Percentiles rank a stretch among this genome's conserved stretches.
phyloP scores from a whole-genome alignment of 305 asterid genomes.

The Solanum hybrid region DNA sequence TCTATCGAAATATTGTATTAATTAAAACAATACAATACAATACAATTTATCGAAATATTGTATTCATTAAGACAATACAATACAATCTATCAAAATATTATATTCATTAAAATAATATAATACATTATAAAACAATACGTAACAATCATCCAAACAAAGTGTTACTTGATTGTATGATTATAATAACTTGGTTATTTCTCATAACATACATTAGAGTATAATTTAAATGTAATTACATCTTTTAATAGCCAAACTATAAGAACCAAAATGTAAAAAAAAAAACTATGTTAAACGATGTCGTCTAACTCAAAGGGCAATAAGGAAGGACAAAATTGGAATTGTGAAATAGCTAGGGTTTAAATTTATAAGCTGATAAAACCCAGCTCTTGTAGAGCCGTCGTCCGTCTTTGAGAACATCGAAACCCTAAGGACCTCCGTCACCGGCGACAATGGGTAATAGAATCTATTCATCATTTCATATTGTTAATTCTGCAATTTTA shows the following conservation, averaged over 20 bases:
- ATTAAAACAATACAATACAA: too few species aligned
- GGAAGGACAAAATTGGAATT: neutral
- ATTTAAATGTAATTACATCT: neutral
- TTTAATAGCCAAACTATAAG: neutral
- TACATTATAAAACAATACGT: neutral
- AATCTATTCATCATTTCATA: neutral
- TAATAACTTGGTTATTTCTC: neutral
- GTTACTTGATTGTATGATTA: neutral
- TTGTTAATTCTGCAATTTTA: neutral
- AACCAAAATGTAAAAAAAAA: neutral
- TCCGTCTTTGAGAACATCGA: neutral
- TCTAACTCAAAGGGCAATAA: neutral
- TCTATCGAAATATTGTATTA: too few species aligned
- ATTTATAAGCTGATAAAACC: neutral
- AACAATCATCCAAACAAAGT: neutral
- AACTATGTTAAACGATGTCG: neutral
- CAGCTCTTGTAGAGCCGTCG: neutral
- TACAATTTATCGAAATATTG: too few species aligned
- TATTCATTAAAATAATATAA: too few species aligned
- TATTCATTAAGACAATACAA: too few species aligned
- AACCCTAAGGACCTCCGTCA: slow-evolving; percentile 14
- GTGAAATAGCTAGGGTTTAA: neutral
- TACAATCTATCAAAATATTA: fast-evolving
- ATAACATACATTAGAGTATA: neutral
- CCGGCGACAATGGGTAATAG: slow-evolving; percentile 38